These are phyloP conservation scores for Flaveria trinervia DNA, from an alignment of 129 eudicot species.

Conservation along the genomic window DNA sequence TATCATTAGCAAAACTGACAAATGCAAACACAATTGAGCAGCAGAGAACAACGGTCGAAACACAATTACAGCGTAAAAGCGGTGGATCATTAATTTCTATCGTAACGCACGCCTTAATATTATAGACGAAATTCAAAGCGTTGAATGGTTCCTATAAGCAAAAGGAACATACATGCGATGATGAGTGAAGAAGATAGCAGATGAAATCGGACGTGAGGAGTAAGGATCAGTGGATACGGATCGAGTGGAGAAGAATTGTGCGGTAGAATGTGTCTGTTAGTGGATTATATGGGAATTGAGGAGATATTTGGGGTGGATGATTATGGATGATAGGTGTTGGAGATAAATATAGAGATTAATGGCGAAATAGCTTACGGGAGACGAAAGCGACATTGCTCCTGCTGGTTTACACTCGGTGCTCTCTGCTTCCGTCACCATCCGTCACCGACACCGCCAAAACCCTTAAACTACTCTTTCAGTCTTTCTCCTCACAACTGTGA, in stretches of 20 bases:
- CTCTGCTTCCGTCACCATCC: background rate
- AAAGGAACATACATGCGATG: background rate
- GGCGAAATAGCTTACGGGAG: constrained; percentile 15
- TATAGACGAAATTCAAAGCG: background rate
- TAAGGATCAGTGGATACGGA: background rate
- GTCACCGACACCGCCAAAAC: background rate
- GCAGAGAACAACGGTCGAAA: background rate
- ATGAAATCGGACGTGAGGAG: constrained; percentile 13
- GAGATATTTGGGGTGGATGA: background rate
- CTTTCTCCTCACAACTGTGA: too few species aligned
- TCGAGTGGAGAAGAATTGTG: constrained; percentile 14
- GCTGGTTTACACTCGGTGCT: constrained; percentile 7
- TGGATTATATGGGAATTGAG: background rate
- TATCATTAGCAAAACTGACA: background rate
- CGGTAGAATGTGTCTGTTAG: background rate
- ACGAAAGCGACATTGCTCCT: constrained; percentile 24
- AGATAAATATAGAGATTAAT: background rate
- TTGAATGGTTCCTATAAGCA: background rate
- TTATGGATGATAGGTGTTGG: background rate
- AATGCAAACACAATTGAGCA: constrained; percentile 1
- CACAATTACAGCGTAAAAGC: background rate
- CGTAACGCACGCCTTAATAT: background rate
- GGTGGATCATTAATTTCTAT: background rate
- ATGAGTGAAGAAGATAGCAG: background rate
- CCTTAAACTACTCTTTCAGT: too few species aligned